These are phyloP conservation scores for Rhizopus sp. DNA, from an alignment of 371 early-diverging fungal genomes.

Conservation along the genomic window DNA sequence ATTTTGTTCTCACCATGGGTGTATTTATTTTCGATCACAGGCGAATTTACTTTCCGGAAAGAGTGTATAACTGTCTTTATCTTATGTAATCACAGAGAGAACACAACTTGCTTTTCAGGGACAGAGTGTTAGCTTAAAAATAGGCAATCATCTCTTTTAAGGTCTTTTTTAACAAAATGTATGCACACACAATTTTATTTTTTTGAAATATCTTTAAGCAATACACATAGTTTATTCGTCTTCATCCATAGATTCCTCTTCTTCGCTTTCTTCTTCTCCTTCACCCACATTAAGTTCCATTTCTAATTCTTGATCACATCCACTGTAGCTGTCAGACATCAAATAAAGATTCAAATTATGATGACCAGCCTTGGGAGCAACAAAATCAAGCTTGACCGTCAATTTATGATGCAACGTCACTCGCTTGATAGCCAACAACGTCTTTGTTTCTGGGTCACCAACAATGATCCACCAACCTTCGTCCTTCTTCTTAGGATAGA, in stretches of 20 bases:
- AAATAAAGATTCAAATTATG: slow-evolving; percentile 77
- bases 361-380: slow-evolving; percentile 72
- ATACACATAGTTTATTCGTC: slow-evolving; percentile 12
- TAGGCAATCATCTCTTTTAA: too few species aligned
- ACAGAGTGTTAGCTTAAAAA: too few species aligned
- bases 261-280: slow-evolving; percentile 56
- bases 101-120: too few species aligned
- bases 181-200: neutral
- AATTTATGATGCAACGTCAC: slow-evolving; percentile 73
- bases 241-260: slow-evolving; percentile 41
- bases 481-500: slow-evolving; percentile 88
- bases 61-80: neutral
- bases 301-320: slow-evolving; percentile 94
- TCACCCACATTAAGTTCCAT: slow-evolving; percentile 70
- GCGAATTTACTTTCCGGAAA: too few species aligned
- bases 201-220: neutral
- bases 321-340: slow-evolving; percentile 93
- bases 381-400: slow-evolving; percentile 79
- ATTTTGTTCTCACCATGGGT: too few species aligned
- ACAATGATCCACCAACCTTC: slow-evolving; percentile 98
- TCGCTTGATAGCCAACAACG: slow-evolving; percentile 89
- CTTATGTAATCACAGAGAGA: too few species aligned
- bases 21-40: too few species aligned
- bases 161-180: neutral
- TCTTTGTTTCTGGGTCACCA: slow-evolving; percentile 78